Conservation (phyloP, 129 eudicot species). For the Logfia minima region DNA sequence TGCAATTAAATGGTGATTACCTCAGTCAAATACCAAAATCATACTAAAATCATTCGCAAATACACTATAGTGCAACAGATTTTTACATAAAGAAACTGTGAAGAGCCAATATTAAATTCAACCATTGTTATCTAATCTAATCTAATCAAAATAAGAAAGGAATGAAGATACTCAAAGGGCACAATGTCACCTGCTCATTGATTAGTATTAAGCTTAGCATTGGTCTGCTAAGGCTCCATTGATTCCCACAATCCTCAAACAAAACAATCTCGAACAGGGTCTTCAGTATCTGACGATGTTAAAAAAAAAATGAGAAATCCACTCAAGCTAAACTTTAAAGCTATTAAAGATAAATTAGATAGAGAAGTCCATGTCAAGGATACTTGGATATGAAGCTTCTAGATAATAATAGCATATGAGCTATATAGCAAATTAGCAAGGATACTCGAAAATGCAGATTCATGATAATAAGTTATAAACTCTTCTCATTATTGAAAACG, state of each 20-base stretch:
- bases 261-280: constrained; percentile 92
- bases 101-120: neutral
- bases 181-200: constrained; percentile 64
- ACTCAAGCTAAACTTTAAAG: neutral
- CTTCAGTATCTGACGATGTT: constrained; percentile 65
- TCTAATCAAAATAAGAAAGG: neutral
- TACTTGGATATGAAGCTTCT: neutral
- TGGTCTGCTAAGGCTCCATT: constrained; percentile 93
- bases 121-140: neutral
- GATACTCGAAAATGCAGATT: neutral
- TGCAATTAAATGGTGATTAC: constrained; percentile 36
- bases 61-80: constrained; percentile 10
- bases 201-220: constrained; percentile 89
- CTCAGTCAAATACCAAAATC: constrained; percentile 17
- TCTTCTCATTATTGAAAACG: neutral
- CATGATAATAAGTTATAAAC: neutral
- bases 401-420: neutral
- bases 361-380: neutral
- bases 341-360: neutral
- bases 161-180: neutral
- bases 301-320: constrained; percentile 4
- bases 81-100: neutral
- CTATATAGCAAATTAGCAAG: neutral
- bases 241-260: constrained; percentile 79
- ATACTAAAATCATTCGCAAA: neutral